Conservation (phyloP, 2,329 filamentous ascomycete genomes). For the Zasmidium angulare region DNA sequence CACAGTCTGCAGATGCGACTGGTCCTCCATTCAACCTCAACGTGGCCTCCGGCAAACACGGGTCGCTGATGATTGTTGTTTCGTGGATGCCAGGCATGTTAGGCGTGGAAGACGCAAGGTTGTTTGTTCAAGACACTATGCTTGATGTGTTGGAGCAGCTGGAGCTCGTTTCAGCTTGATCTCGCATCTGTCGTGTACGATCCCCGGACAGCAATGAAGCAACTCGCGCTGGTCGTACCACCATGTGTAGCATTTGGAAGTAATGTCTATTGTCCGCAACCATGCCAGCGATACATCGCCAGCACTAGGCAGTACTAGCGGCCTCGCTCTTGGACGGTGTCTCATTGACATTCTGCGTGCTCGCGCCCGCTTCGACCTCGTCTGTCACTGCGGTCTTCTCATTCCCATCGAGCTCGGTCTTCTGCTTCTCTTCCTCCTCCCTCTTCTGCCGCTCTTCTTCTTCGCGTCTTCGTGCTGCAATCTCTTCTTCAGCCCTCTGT, state of each 20-base stretch:
- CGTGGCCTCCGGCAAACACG: constrained; percentile 41
- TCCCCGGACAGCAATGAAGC: not conserved
- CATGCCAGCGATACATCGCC: not conserved
- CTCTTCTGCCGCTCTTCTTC: constrained; percentile 27
- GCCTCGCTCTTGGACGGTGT: not conserved
- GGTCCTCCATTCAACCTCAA: constrained; percentile 44
- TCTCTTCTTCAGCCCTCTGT: constrained; percentile 28
- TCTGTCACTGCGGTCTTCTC: not conserved
- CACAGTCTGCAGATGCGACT: constrained; percentile 44
- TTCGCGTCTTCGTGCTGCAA: constrained; percentile 25
- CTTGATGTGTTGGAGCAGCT: constrained; percentile 10
- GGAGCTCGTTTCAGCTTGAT: not conserved
- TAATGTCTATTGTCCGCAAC: not conserved
- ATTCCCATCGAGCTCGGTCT: not conserved
- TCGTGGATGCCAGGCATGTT: constrained; percentile 48
- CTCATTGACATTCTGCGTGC: not conserved
- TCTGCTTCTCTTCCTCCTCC: constrained; percentile 21
- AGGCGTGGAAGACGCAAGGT: constrained; percentile 37
- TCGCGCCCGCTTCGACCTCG: not conserved
- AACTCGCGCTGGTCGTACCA: not conserved
- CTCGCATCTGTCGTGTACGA: not conserved
- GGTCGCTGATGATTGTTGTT: constrained; percentile 40
- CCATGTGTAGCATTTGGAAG: not conserved
- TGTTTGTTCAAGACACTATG: constrained; percentile 26
- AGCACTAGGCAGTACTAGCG: not conserved